Evolutionary conservation across 2,329 filamentous ascomycete genomes (phyloP), one percentile per base, ranked within the genome.

Genomic region (Nemania diffusa): DNA sequence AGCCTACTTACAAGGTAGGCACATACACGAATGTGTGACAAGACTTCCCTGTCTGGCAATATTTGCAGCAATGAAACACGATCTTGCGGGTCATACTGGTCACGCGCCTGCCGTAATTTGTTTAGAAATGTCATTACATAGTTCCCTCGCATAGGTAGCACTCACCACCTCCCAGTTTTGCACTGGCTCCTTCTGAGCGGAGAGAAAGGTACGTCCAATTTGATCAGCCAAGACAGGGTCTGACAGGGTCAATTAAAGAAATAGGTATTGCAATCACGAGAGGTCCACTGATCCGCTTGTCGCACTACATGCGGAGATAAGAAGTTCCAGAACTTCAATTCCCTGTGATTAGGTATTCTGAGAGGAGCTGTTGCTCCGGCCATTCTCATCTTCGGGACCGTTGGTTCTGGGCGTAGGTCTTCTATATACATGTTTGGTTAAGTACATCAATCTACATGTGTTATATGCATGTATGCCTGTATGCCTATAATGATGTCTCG

Each of bases 11-110:
- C n/a, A n/a, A 13, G 5, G 32, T 11, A 34, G 5, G 5, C 11
- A 11, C 29, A 51, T 32, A 29, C 34, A 52, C 20, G 46, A 59
- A 58, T 13, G 53, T 65, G 44, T 52, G 61, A 58, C 56, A 29
- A 57, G n/a, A 51, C 22, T 65, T 65, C 57, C 26, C 48, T 40
- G 34, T 62, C 63, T 62, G 44, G 9, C 11, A 15, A 13, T 15
- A 3, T 46, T 55, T 50, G 61, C 59, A 58, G 62, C 64, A 68
- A 71, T 71, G 69, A 69, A 69, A 71, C 67, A 62, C 56, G 51
- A 26, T 20, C 37, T 44, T 42, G 58, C 32, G 52, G 50, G 55
- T 69, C 56, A 60, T 63, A 27, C n/a, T 17, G 15, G 59, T 61
- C 67, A 67, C 37, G 42, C 27, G 44, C 48, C 37, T 24, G 27